These are phyloP conservation scores for Raphanus sativus DNA, from an alignment of 345 rosid genomes.

Conservation along the genomic window DNA sequence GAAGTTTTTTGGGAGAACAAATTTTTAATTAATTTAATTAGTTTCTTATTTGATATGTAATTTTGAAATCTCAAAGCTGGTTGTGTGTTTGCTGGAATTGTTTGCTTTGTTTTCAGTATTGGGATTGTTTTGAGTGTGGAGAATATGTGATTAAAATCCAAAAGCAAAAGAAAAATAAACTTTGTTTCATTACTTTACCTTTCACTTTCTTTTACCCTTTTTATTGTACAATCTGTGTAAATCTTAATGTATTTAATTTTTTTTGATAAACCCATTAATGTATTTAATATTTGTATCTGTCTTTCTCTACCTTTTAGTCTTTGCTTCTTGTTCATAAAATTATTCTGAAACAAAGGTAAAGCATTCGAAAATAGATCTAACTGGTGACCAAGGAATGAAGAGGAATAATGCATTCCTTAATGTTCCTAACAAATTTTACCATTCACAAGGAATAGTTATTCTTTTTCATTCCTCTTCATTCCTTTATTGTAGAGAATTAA, in stretches of 20 bases:
- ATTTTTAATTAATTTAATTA: slow-evolving; percentile 23
- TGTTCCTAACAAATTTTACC: too few relatives aligned
- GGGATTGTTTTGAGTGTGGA: slow-evolving; percentile 29
- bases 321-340: slow-evolving; percentile 10
- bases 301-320: slow-evolving; percentile 3
- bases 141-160: slow-evolving; percentile 29
- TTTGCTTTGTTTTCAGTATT: slow-evolving; percentile 27
- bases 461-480: too few relatives aligned
- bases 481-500: too few relatives aligned
- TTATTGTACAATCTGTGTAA: slow-evolving; percentile 11
- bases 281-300: slow-evolving; percentile 2
- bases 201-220: neutral
- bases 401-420: too few relatives aligned
- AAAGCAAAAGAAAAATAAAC: slow-evolving; percentile 16
- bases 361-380: neutral
- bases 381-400: too few relatives aligned
- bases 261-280: neutral
- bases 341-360: slow-evolving; percentile 2
- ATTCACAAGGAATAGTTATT: too few relatives aligned
- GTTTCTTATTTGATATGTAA: slow-evolving; percentile 33
- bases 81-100: slow-evolving; percentile 18
- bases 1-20: slow-evolving; percentile 1
- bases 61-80: slow-evolving; percentile 31
- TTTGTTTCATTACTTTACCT: slow-evolving; percentile 25
- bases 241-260: slow-evolving; percentile 8